Conservation (phyloP, 2,329 filamentous ascomycete species). For the Exophiala lecanii-corni region DNA sequence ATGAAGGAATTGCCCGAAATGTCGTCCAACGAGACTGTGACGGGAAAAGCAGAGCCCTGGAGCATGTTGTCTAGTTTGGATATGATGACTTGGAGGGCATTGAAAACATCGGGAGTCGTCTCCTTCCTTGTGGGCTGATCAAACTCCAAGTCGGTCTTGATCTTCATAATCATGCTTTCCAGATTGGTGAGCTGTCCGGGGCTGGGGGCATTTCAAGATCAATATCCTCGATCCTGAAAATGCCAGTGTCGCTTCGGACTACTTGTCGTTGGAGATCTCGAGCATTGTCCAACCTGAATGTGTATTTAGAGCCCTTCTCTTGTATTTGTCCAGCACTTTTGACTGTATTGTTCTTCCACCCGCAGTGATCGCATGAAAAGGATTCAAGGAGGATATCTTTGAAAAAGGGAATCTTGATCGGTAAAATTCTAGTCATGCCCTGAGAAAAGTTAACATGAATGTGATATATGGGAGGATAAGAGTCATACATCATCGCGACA, state of each 20-base stretch:
- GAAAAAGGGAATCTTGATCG: slow-evolving; percentile 94
- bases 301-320: slow-evolving; percentile 78
- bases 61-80: slow-evolving; percentile 71
- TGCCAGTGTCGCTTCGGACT: slow-evolving; percentile 83
- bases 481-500: slow-evolving; percentile 66
- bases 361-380: slow-evolving; percentile 86
- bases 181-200: slow-evolving; percentile 88
- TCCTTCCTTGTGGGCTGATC: slow-evolving; percentile 79
- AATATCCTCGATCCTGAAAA: slow-evolving; percentile 82
- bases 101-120: slow-evolving; percentile 69
- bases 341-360: slow-evolving; percentile 86
- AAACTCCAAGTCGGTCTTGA: slow-evolving; percentile 73
- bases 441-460: slow-evolving; percentile 34
- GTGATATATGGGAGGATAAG: background rate
- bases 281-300: slow-evolving; percentile 67
- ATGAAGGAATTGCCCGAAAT: slow-evolving; percentile 96
- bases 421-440: slow-evolving; percentile 79
- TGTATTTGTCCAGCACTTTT: slow-evolving; percentile 90
- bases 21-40: slow-evolving; percentile 84
- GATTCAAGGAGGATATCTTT: slow-evolving; percentile 97
- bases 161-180: slow-evolving; percentile 75
- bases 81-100: slow-evolving; percentile 74
- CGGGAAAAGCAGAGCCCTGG: slow-evolving; percentile 72
- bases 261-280: slow-evolving; percentile 80
- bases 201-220: slow-evolving; percentile 91